Evolutionary conservation across 2,329 filamentous ascomycete species (phyloP), one percentile per base, ranked within the genome.

Genomic region (Colletotrichum spinosum): DNA sequence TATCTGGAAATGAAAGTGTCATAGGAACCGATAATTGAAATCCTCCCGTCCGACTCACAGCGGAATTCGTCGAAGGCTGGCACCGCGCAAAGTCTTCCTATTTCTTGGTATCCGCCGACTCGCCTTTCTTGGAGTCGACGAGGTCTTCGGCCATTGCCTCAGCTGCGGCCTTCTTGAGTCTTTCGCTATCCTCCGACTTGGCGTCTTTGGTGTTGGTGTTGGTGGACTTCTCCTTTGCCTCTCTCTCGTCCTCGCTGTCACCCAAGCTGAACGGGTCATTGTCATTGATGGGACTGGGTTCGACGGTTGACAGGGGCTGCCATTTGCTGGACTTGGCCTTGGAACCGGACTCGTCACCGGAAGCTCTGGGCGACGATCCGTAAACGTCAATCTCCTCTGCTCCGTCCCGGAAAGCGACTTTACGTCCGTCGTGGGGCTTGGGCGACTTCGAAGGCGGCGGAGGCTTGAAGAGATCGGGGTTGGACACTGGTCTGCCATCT

Each of bases 241-340:
- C 92, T 71, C 91, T 91, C 78, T 99, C 96, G 70, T 97, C 94
- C 70, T 98, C 95, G 73, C 93, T 97, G 72, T 98, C 95, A 6
- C 96, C 96, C 12, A 99, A 85, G 73, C 94, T 97, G 80, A 99
- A 99, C 0, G 96, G 96, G 74, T 99, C 96, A 72, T 97, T 95
- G 71, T 98, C 94, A 15, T 56, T 68, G 55, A 71, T 70, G 17
- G 70, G 69, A 44, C 62, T 70, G 93, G 54, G 97, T 69, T 94
- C 92, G 12, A 97, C 89, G 0, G 90, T 86, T 11, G 94, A 93
- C 71, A 99, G 82, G 9, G 96, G 95, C 78, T 99, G 95, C 96
- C 96, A 99, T 81, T 99, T 99, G 86, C 94, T 97, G 50, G 87
- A 79, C 80, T 94, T 96, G 69, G 81, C 79, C 52, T 84, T 82